Evolutionary conservation across 2,329 filamentous ascomycete species (phyloP), one percentile per base, ranked within the genome.

Genomic region (Emergomyces orientalis): DNA sequence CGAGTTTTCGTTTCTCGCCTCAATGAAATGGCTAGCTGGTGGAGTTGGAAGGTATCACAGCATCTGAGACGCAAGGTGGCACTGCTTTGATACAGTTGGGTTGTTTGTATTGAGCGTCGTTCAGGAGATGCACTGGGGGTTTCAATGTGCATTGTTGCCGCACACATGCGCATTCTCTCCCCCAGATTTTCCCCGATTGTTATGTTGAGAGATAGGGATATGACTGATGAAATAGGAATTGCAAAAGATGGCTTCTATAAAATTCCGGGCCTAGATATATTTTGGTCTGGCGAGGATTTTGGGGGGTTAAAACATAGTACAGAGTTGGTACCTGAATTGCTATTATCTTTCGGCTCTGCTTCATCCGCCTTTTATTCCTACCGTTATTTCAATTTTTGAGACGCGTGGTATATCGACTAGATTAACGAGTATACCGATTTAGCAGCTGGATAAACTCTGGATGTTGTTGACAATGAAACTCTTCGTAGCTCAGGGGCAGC

Each of bases 191-290:
- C n/a, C 34, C 11, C 4, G 8, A 25, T 56, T 37, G 32, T 56
- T 56, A 25, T 11, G 8, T 2, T 41, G 32, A n/a, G 52, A 37
- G 17, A 22, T 22, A 41, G 3, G 17, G 22, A 57, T 39, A 41
- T n/a, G 27, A 57, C 19, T 57, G 5, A 57, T 57, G 54, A 57
- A 37, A 55, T 55, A 37, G 19, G 34, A 57, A 39, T 27, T 57
- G 34, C 11, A 13, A 39, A 17, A 14, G 2, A 5, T 39, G 4
- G 11, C 17, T 17, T 13, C 34, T 41, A 22, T 25, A 4, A 57
- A 41, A 8, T 0, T 27, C 3, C 34, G 27, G 9, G n/a, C 13
- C 2, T 7, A 57, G 9, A 39, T 34, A 13, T 37, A 22, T 37
- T 27, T 39, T 25, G 5, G 11, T 39, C 14, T 13, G 22, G n/a